Base-by-base conservation (phyloP, 345 rosid species). In the Limnanthes douglasii region DNA sequence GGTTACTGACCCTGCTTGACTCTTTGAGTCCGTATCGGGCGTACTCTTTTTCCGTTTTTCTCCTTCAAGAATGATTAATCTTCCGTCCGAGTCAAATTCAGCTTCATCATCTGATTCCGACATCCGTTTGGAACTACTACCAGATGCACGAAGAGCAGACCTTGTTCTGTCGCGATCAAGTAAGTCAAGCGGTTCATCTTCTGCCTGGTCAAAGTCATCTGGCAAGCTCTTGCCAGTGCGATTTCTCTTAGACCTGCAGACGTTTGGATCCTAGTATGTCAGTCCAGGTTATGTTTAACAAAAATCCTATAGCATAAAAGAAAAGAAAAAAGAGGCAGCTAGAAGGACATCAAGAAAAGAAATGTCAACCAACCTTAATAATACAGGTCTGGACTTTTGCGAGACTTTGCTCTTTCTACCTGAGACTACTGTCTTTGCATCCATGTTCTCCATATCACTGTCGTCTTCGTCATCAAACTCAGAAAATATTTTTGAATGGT, bases 171-270 rank as follows among this genome's bases (percentile, higher is more conserved):
- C 38, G 48, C 56, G 66, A 49, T 84, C 98, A 43, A 90, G 85
- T 20, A 90, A 56, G 61, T 90, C 93, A 1, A 90, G 84, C 1
- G 98, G 98, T 56, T 84, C 98, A 31, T 84, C 93, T 19, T 80
- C 98, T 29, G 74, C 42, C 51, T 76, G 81, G 24, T 76, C 75
- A 36, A 60, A 46, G 35, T 53, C 50, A 44, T 74, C 95, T 62
- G 76, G 92, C 11, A 75, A 75, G 60, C 73, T 68, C 54, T 90
- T 79, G 61, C 55, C 74, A 31, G 59, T 67, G 15, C 46, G 65
- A 26, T 31, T 51, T 62, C 49, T 68, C 67, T 66, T 79, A 32
- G 70, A 49, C 61, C 95, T 83, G 60, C 12, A 54, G 2, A 17
- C 17, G 15, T 27, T 34, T 13, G 3, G 5, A 11, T 31, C 25